Conservation (phyloP, 202 grass and related monocot genomes). For the Panicum hallii region DNA sequence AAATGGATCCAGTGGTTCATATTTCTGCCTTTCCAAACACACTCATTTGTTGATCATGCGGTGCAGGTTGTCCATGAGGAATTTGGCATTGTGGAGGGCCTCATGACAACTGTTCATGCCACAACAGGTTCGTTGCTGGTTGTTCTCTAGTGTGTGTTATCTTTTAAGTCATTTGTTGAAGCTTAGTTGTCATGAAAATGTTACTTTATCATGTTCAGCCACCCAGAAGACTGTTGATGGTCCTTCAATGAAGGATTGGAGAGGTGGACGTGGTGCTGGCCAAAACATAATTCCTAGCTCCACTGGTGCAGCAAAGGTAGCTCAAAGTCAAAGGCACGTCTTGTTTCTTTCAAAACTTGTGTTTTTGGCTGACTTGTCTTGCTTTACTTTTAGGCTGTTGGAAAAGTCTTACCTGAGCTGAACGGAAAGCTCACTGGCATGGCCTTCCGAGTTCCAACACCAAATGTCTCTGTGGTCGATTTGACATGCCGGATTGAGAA, state of each 20-base stretch:
- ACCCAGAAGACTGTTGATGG: conserved; percentile 99
- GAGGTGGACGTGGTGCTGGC: conserved; percentile 90
- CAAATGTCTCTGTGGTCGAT: conserved; percentile 97
- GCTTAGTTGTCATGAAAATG: conserved; percentile 12
- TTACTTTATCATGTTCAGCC: conserved; percentile 52
- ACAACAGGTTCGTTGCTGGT: conserved; percentile 71
- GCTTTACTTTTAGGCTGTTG: conserved; percentile 74
- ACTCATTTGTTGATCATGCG: conserved; percentile 4
- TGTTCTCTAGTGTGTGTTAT: not conserved
- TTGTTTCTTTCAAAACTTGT: conserved; percentile 1
- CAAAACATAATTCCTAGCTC: conserved; percentile 99
- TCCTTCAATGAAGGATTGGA: conserved; percentile 97
- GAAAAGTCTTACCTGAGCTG: conserved; percentile 90
- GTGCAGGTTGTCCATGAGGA: conserved; percentile 96
- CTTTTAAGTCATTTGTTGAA: conserved; percentile 11
- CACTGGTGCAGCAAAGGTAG: conserved; percentile 97
- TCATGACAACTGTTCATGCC: conserved; percentile 99
- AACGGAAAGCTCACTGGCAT: conserved; percentile 98
- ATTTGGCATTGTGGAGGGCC: conserved; percentile 94
- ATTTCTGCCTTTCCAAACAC: conserved; percentile 10
- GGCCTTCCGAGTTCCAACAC: conserved; percentile 97
- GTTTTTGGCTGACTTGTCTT: conserved; percentile 26
- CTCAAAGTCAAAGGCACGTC: conserved; percentile 3
- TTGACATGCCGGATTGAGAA: conserved; percentile 94
- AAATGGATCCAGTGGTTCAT: conserved; percentile 14